These are phyloP conservation scores for Fusarium papillatum DNA, from an alignment of 2,329 filamentous ascomycete genomes.

Conservation along the genomic window DNA sequence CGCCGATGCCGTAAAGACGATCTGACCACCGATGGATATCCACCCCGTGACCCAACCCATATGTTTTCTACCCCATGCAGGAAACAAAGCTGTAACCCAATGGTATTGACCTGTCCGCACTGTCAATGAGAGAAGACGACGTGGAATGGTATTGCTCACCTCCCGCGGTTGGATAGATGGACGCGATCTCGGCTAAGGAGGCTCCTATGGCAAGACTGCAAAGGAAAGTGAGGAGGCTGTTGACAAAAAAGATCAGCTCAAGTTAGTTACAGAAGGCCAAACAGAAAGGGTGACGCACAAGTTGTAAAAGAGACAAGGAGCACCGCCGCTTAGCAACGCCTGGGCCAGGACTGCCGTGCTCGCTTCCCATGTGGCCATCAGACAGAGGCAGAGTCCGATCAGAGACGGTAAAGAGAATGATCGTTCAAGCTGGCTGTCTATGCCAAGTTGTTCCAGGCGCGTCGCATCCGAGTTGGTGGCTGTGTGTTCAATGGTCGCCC, in stretches of 20 bases:
- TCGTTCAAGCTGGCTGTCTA: conserved; percentile 39
- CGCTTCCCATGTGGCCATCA: conserved; percentile 67
- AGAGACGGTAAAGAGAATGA: conserved; percentile 59
- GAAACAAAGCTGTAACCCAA: conserved; percentile 33
- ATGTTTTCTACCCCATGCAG: conserved; percentile 4
- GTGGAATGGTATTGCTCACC: conserved; percentile 3
- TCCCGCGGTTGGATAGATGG: conserved; percentile 37
- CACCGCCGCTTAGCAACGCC: conserved; percentile 59
- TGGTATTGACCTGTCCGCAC: conserved; percentile 31
- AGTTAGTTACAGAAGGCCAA: neutral
- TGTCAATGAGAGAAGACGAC: neutral
- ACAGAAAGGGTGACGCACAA: conserved; percentile 1
- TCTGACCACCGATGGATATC: conserved; percentile 59
- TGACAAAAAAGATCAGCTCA: neutral
- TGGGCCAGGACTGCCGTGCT: conserved; percentile 59
- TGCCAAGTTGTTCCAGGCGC: neutral
- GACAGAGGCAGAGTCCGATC: conserved; percentile 57
- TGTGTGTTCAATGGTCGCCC: neutral
- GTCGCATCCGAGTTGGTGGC: neutral
- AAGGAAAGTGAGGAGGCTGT: conserved; percentile 23
- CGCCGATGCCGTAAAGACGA: conserved; percentile 59
- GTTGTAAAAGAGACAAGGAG: conserved; percentile 59
- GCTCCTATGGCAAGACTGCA: conserved; percentile 28
- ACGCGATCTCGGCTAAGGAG: conserved; percentile 34
- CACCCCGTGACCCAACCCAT: conserved; percentile 26